These are phyloP conservation scores for Isoetes taiwanensis DNA, from an alignment of 75 land plant genomes.

Conservation along the genomic window DNA sequence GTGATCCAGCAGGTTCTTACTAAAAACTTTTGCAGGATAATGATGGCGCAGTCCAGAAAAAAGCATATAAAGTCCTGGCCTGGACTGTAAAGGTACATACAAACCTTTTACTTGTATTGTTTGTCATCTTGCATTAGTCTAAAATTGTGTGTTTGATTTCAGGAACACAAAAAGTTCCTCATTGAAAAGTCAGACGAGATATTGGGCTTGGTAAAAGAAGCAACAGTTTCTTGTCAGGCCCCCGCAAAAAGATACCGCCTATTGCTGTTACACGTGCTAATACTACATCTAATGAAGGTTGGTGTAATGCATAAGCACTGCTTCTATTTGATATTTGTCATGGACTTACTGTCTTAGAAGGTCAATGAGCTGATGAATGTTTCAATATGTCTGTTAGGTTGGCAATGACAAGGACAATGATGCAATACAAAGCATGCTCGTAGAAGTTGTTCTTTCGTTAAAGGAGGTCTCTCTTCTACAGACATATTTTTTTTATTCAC, in stretches of 20 bases:
- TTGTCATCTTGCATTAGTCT: neutral
- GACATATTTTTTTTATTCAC: no score
- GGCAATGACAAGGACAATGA: no score
- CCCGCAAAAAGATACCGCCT: constrained; percentile 86
- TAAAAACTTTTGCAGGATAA: constrained; percentile 41
- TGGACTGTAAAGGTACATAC: constrained; percentile 59
- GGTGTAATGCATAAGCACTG: neutral
- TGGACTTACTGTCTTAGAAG: constrained; percentile 6
- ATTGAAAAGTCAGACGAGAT: constrained; percentile 41
- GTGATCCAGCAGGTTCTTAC: neutral
- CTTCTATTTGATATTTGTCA: neutral
- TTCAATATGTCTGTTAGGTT: no score
- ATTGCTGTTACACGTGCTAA: constrained; percentile 51
- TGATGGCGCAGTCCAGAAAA: constrained; percentile 79
- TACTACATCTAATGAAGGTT: constrained; percentile 55
- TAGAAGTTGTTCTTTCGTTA: no score
- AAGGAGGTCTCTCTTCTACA: no score
- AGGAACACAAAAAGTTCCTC: constrained; percentile 45
- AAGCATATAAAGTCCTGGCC: constrained; percentile 81
- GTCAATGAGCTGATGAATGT: no score
- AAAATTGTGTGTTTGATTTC: neutral
- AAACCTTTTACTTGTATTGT: neutral
- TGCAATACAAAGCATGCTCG: no score
- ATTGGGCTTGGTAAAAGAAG: constrained; percentile 35
- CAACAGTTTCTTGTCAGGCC: constrained; percentile 52